Conservation (phyloP, 176 grass and related monocot species). For the Pontederia paniculata region DNA sequence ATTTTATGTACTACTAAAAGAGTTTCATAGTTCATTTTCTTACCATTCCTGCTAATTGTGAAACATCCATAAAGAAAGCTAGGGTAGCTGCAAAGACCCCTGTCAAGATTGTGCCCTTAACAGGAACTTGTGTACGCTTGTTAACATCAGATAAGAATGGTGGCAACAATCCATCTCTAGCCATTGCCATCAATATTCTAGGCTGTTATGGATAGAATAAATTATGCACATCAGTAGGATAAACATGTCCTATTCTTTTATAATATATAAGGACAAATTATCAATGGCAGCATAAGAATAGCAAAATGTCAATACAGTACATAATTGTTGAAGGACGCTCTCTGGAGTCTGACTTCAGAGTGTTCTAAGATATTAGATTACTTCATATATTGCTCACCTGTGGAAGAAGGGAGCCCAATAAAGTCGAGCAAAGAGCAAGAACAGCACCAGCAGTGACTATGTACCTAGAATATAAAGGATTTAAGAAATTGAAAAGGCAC, state of each 20-base stretch:
- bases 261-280: background rate
- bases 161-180: conserved; percentile 85
- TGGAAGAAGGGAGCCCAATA: conserved; percentile 77
- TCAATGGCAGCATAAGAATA: background rate
- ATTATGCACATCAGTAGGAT: background rate
- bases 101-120: conserved; percentile 75
- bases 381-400: conserved; percentile 25
- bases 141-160: conserved; percentile 82
- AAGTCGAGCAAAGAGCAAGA: conserved; percentile 66
- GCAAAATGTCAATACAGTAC: background rate
- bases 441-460: conserved; percentile 67
- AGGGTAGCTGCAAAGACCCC: conserved; percentile 61
- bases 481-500: background rate
- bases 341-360: too few species aligned
- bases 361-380: too few species aligned
- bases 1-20: background rate
- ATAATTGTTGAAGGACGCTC: background rate
- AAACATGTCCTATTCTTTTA: background rate
- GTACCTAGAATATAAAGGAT: conserved; percentile 35
- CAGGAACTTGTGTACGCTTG: conserved; percentile 73
- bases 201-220: conserved; percentile 42
- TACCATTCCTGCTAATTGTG: conserved; percentile 99
- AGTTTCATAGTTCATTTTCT: conserved; percentile 16
- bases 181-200: conserved; percentile 99
- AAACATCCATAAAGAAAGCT: conserved; percentile 90